phyloP scores from a whole-genome alignment of 1,284 basidiomycete genomes.

The Cutaneotrichosporon arboriforme region DNA sequence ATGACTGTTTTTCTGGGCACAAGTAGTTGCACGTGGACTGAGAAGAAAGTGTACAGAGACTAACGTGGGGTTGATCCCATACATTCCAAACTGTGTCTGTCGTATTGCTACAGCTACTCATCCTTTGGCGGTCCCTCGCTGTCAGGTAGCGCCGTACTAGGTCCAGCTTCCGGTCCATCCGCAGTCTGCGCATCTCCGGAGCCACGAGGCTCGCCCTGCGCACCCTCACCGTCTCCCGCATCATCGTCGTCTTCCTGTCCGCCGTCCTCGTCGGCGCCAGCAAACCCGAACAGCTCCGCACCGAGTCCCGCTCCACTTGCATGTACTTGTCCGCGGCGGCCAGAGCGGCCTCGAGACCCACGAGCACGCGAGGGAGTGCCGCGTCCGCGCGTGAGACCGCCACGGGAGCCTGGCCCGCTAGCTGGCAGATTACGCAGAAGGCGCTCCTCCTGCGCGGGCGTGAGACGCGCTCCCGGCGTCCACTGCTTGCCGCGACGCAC shows the following conservation, averaged over 20 bases:
- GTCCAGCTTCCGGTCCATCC: no score
- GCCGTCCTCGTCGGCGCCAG: background rate
- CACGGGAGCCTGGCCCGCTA: conserved; percentile 10
- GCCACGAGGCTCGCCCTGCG: background rate
- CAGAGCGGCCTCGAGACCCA: background rate
- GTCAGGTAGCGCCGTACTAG: no score
- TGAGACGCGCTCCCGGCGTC: conserved; percentile 7
- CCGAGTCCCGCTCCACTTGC: conserved; percentile 1
- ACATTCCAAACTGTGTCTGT: background rate
- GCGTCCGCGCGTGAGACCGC: background rate
- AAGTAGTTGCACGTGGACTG: background rate
- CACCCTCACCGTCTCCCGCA: background rate
- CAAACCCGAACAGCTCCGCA: background rate
- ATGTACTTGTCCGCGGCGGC: background rate
- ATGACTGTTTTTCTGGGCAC: background rate
- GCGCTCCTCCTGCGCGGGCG: conserved; percentile 15
- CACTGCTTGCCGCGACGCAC: conserved; percentile 12
- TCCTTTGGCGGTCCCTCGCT: no score
- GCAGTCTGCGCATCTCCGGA: no score
- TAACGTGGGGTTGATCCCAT: no score
- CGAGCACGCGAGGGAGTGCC: background rate
- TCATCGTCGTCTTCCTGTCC: background rate
- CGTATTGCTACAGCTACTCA: background rate
- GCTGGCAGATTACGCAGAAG: conserved; percentile 15
- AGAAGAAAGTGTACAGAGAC: background rate